Conservation (phyloP, 1,284 basidiomycete genomes). For the Calocybe gambosa region DNA sequence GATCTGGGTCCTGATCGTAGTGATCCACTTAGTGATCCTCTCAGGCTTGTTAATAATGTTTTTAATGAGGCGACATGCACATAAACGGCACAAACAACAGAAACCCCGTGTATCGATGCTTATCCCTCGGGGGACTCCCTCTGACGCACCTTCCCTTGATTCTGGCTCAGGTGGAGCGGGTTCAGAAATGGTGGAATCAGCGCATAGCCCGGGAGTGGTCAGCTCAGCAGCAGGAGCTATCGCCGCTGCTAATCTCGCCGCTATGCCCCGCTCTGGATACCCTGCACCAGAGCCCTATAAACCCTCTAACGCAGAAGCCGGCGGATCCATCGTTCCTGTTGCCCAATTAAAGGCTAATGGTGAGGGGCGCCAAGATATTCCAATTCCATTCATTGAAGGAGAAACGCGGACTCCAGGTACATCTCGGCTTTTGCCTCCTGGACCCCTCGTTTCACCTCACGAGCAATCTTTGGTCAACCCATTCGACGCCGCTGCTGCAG, state of each 20-base stretch:
- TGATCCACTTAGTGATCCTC: constrained; percentile 19
- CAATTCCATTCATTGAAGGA: not conserved
- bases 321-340: constrained; percentile 1
- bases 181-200: constrained; percentile 8
- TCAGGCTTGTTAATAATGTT: constrained; percentile 20
- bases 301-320: constrained; percentile 4
- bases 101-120: constrained; percentile 17
- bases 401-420: not conserved
- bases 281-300: constrained; percentile 6
- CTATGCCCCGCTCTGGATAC: not conserved
- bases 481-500: not conserved
- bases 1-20: not conserved
- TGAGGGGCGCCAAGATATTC: not conserved
- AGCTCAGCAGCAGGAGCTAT: constrained; percentile 1
- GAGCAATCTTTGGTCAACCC: not conserved
- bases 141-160: not conserved
- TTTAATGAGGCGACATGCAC: constrained; percentile 18
- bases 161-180: constrained; percentile 2
- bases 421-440: not conserved
- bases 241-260: constrained; percentile 7
- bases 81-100: constrained; percentile 19
- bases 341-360: constrained; percentile 1
- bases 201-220: not conserved
- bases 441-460: constrained; percentile 9
- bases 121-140: not conserved